A percentile compares a stretch with the other conserved stretches of the same genome.
These are phyloP conservation scores for Diutina catenulata DNA, from an alignment of 1,139 yeast species.

Conservation along the genomic window DNA sequence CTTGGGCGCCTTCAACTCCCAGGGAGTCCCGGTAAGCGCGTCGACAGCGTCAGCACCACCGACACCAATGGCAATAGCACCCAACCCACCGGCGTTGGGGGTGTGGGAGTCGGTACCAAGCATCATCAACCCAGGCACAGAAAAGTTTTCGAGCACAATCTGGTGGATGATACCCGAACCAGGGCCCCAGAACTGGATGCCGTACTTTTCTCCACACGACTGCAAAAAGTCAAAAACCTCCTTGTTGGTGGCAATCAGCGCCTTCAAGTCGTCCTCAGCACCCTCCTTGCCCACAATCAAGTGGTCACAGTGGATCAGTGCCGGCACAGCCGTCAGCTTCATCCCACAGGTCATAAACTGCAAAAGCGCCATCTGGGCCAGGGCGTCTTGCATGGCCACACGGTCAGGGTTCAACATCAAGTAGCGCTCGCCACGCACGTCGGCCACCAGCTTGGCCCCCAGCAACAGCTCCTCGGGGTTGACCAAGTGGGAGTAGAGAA, in stretches of 20 bases:
- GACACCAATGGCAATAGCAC: constrained; percentile 95
- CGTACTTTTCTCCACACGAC: constrained; percentile 84
- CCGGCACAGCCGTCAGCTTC: constrained; percentile 79
- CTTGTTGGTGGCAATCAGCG: constrained; percentile 72
- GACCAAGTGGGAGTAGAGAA: constrained; percentile 80
- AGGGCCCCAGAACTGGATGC: constrained; percentile 98
- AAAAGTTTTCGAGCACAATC: constrained; percentile 88
- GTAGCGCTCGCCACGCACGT: constrained; percentile 74
- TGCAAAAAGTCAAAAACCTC: constrained; percentile 91
- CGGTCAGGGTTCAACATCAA: constrained; percentile 92
- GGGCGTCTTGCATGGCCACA: constrained; percentile 99
- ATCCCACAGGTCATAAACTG: constrained; percentile 97
- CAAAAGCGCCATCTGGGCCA: constrained; percentile 93
- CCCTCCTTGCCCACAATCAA: constrained; percentile 93
- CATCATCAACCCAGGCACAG: constrained; percentile 94
- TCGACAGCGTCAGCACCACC: constrained; percentile 99
- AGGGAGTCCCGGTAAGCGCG: constrained; percentile 93
- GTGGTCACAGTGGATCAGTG: constrained; percentile 94
- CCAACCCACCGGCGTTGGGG: constrained; percentile 96
- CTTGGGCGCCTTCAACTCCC: constrained; percentile 98
- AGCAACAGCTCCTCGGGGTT: constrained; percentile 72
- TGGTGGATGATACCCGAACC: constrained; percentile 98
- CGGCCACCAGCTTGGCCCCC: constrained; percentile 25
- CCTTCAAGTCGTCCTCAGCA: constrained; percentile 62
- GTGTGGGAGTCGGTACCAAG: constrained; percentile 96